These are phyloP conservation scores for Fusarium nodosum DNA, from an alignment of 2,329 filamentous ascomycete genomes.

Conservation along the genomic window DNA sequence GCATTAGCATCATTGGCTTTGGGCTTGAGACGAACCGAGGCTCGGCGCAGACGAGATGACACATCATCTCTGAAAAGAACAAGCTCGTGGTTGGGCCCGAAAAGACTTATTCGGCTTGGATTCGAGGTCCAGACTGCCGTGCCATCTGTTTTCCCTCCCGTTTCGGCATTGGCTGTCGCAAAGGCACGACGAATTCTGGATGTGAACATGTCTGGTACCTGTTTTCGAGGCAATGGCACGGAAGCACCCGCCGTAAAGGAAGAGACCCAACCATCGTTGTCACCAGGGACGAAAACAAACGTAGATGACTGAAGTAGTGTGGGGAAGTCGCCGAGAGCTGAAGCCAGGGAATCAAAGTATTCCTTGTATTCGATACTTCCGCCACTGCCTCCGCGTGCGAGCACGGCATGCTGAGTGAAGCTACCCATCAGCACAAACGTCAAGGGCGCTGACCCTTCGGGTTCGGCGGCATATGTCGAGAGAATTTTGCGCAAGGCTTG, in stretches of 20 bases:
- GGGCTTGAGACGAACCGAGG: constrained; percentile 77
- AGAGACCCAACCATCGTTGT: constrained; percentile 97
- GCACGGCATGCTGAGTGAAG: constrained; percentile 77
- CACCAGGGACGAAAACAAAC: constrained; percentile 93
- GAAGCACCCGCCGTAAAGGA: constrained; percentile 83
- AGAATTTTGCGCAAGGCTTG: constrained; percentile 86
- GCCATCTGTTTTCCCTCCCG: constrained; percentile 62
- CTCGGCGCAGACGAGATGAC: constrained; percentile 80
- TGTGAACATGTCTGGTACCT: constrained; percentile 90
- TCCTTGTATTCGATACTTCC: constrained; percentile 98
- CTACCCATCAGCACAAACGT: constrained; percentile 88
- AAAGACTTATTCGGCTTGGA: constrained; percentile 83
- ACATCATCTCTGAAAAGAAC: constrained; percentile 91
- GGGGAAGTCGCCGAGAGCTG: constrained; percentile 85
- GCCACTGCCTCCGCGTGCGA: constrained; percentile 76
- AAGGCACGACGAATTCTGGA: constrained; percentile 87
- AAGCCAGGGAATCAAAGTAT: constrained; percentile 89
- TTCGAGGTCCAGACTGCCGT: constrained; percentile 90
- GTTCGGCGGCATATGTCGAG: constrained; percentile 76
- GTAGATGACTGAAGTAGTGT: constrained; percentile 81
- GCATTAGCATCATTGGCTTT: constrained; percentile 54
- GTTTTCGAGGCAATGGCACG: constrained; percentile 75
- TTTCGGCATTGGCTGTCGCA: constrained; percentile 80
- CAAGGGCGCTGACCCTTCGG: constrained; percentile 76
- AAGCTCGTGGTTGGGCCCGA: constrained; percentile 89